Evolutionary conservation across 768 basidiomycete species (phyloP).

Genomic region (Kockovaella imperatae): DNA sequence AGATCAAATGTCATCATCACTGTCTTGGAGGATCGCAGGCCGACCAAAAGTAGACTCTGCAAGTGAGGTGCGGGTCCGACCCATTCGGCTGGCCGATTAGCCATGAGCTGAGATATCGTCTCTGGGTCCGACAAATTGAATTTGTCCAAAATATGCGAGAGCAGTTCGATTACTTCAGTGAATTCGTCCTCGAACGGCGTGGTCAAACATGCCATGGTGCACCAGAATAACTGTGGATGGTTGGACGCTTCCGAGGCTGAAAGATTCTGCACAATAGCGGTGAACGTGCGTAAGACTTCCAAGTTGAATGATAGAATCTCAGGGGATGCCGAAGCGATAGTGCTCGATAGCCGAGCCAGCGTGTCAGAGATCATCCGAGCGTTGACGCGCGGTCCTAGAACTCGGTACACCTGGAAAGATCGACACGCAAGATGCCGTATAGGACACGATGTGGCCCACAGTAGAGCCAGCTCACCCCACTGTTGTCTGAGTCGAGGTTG

Average conservation of each 20-base stretch:
- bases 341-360: conserved; percentile 73
- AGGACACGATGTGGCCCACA: conserved; percentile 80
- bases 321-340: conserved; percentile 65
- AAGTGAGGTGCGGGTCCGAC: conserved; percentile 53
- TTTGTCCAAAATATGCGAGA: conserved; percentile 59
- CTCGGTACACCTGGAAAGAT: conserved; percentile 81
- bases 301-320: conserved; percentile 74
- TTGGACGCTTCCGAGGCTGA: conserved; percentile 54
- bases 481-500: conserved; percentile 61
- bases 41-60: conserved; percentile 65
- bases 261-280: conserved; percentile 57
- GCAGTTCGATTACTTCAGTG: conserved; percentile 56
- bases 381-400: conserved; percentile 63
- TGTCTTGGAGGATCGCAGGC: conserved; percentile 70
- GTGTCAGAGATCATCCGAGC: conserved; percentile 67
- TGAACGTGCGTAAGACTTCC: conserved; percentile 62
- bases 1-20: conserved; percentile 60
- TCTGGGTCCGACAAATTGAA: conserved; percentile 63
- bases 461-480: conserved; percentile 72
- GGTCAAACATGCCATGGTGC: conserved; percentile 66
- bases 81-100: conserved; percentile 67
- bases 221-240: conserved; percentile 79
- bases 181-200: conserved; percentile 80
- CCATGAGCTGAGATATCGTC: conserved; percentile 62
- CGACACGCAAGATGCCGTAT: conserved; percentile 78